A percentile compares a stretch with the other conserved stretches of the same genome.
Evolutionary conservation across 1,139 yeast species (phyloP).

Genomic region (Candida glucosophila): DNA sequence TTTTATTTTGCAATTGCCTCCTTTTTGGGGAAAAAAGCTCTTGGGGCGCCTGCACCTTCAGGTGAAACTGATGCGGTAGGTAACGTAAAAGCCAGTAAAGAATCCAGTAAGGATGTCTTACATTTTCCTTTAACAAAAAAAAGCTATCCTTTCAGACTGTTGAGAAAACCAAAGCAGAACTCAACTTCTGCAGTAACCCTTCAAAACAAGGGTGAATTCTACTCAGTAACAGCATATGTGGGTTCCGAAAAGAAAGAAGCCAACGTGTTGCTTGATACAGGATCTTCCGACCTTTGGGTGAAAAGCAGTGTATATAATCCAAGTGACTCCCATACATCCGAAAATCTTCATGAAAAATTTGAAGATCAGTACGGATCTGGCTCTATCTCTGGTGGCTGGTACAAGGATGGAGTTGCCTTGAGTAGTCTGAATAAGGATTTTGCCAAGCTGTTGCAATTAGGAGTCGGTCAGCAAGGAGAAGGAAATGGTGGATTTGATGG

Average conservation of each 20-base stretch:
- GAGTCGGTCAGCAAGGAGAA: conserved; percentile 28
- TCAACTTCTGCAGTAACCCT: too few relatives aligned
- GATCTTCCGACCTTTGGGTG: conserved; percentile 30
- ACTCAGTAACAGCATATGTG: conserved; percentile 1
- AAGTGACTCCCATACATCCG: conserved; percentile 6
- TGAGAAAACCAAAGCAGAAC: too few relatives aligned
- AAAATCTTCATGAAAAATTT: conserved; percentile 8
- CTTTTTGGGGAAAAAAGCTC: too few relatives aligned
- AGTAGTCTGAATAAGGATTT: neutral
- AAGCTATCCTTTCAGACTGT: too few relatives aligned
- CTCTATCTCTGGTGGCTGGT: conserved; percentile 48
- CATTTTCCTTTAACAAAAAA: too few relatives aligned
- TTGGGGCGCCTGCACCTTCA: too few relatives aligned
- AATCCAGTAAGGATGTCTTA: too few relatives aligned
- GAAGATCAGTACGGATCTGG: conserved; percentile 4
- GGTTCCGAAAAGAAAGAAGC: conserved; percentile 5
- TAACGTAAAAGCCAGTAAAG: too few relatives aligned
- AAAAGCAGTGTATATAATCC: conserved; percentile 8
- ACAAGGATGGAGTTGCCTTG: conserved; percentile 36
- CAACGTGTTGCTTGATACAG: conserved; percentile 12
- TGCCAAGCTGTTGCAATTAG: conserved; percentile 36
- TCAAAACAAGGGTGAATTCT: neutral
- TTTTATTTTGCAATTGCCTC: too few relatives aligned
- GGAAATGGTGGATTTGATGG: conserved; percentile 32
- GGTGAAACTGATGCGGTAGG: too few relatives aligned